These are phyloP conservation scores for Leccinum uliginosum DNA, from an alignment of 768 basidiomycete species.

Conservation along the genomic window DNA sequence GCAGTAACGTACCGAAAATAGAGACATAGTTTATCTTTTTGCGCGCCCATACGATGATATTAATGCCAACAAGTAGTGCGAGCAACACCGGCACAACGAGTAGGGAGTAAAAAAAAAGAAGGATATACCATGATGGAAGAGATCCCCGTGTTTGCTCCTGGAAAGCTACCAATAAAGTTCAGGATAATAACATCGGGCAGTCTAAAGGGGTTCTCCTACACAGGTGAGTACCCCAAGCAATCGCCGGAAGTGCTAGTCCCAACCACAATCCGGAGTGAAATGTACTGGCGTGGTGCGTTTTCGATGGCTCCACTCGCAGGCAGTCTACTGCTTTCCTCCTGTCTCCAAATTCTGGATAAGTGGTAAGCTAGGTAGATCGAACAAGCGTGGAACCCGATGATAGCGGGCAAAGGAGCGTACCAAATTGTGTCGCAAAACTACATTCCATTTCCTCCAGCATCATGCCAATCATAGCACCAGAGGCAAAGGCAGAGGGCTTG, in stretches of 20 bases:
- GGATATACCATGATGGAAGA: conserved; percentile 65
- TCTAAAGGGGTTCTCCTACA: conserved; percentile 17
- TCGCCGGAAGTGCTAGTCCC: conserved; percentile 67
- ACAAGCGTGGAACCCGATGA: not conserved
- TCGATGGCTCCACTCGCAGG: conserved; percentile 53
- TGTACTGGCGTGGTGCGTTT: conserved; percentile 68
- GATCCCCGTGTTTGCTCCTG: conserved; percentile 42
- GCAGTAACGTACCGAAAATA: conserved; percentile 65
- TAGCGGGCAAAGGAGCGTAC: conserved; percentile 37
- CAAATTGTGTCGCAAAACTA: conserved; percentile 70
- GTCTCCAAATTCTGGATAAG: conserved; percentile 54
- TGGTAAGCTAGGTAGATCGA: not conserved
- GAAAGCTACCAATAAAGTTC: conserved; percentile 40
- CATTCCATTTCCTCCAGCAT: conserved; percentile 77
- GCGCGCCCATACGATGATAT: conserved; percentile 71
- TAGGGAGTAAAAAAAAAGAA: conserved; percentile 76
- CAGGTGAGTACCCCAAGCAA: conserved; percentile 63
- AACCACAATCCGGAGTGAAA: conserved; percentile 72
- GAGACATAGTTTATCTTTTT: conserved; percentile 88
- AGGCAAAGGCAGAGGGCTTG: conserved; percentile 63
- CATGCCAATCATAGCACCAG: conserved; percentile 51
- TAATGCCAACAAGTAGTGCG: conserved; percentile 71
- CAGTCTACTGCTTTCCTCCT: conserved; percentile 68
- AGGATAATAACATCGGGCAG: not conserved
- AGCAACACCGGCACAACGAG: conserved; percentile 74